phyloP scores from a whole-genome alignment of 1,139 yeast species.

The Kodamaea sp. region DNA sequence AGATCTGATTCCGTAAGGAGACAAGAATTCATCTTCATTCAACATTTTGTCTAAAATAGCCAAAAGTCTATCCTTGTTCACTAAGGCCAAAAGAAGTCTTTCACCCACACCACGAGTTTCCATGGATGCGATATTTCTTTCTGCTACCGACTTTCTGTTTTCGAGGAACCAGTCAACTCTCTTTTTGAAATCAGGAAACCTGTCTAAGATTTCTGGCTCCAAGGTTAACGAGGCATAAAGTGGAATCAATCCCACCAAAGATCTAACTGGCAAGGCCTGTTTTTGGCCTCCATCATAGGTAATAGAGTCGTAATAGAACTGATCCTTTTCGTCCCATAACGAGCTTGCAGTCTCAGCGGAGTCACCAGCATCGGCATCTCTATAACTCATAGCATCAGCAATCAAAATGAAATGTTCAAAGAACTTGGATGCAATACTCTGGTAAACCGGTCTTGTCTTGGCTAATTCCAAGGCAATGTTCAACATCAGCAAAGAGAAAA shows the following conservation, averaged over 20 bases:
- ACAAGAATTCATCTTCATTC: conserved; percentile 85
- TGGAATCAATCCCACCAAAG: conserved; percentile 91
- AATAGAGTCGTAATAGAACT: conserved; percentile 90
- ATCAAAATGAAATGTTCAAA: conserved; percentile 91
- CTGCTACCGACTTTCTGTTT: conserved; percentile 72
- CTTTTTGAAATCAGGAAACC: conserved; percentile 82
- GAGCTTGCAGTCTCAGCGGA: conserved; percentile 57
- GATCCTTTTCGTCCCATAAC: conserved; percentile 88
- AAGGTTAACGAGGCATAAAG: conserved; percentile 87
- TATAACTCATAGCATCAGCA: conserved; percentile 92
- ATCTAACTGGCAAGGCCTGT: conserved; percentile 80
- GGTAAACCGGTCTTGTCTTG: conserved; percentile 83
- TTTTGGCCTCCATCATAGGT: conserved; percentile 76
- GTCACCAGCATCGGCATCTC: conserved; percentile 48
- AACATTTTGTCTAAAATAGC: conserved; percentile 81
- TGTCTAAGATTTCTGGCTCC: conserved; percentile 80
- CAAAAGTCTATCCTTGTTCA: conserved; percentile 74
- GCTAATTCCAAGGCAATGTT: conserved; percentile 92
- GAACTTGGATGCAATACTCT: conserved; percentile 92
- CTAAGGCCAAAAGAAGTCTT: conserved; percentile 78
- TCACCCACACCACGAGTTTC: conserved; percentile 84
- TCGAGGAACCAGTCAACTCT: conserved; percentile 85
- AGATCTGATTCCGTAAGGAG: conserved; percentile 87
- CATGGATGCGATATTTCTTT: conserved; percentile 89
- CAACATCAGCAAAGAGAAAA: conserved; percentile 87